phyloP scores from a whole-genome alignment of 768 basidiomycete genomes.

The Amanita jacksonii region DNA sequence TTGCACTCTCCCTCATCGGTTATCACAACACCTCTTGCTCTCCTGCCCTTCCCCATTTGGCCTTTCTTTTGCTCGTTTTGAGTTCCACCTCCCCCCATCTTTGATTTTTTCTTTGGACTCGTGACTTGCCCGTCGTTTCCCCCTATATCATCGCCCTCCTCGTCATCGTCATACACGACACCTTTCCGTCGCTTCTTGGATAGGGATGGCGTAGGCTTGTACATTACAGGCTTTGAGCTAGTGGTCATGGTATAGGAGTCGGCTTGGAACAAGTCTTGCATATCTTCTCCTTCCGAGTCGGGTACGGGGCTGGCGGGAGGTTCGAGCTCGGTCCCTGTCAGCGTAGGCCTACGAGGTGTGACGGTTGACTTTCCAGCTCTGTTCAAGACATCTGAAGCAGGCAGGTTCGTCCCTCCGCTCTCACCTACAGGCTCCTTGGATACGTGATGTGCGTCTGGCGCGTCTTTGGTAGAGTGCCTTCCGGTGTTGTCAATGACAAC shows the following conservation, averaged over 20 bases:
- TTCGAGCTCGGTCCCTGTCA: constrained; percentile 8
- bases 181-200: constrained; percentile 19
- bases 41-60: constrained; percentile 9
- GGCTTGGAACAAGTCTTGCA: neutral
- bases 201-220: neutral
- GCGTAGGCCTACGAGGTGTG: neutral
- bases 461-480: too few species aligned
- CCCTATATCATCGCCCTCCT: constrained; percentile 6
- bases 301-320: constrained; percentile 18
- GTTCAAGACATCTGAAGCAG: too few species aligned
- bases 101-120: constrained; percentile 12
- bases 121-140: constrained; percentile 1
- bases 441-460: too few species aligned
- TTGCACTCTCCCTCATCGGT: constrained; percentile 25
- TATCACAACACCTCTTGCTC: constrained; percentile 18
- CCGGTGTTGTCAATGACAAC: constrained; percentile 15
- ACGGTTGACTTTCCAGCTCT: constrained; percentile 2
- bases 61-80: neutral
- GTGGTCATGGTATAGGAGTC: neutral
- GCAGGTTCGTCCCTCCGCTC: too few species aligned
- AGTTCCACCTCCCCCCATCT: constrained; percentile 7
- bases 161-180: constrained; percentile 14
- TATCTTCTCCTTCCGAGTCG: constrained; percentile 18
- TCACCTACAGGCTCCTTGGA: too few species aligned
- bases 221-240: neutral